These are phyloP conservation scores for Tetradesmus obliquus DNA, from an alignment of 139 green algal species.

Conservation along the genomic window DNA sequence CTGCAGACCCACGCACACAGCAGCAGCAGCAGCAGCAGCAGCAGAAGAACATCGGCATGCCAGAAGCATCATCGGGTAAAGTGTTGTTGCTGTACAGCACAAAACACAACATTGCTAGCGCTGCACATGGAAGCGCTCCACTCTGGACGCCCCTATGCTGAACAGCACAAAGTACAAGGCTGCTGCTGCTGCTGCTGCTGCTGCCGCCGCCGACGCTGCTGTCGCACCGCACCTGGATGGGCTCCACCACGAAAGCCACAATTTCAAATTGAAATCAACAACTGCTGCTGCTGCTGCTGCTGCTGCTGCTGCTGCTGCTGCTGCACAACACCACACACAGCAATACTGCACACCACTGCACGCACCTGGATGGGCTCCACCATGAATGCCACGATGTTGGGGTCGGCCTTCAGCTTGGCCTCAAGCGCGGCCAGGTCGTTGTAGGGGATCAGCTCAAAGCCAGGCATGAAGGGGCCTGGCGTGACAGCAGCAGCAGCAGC, in stretches of 20 bases:
- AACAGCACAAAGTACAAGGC: neutral
- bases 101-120: neutral
- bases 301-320: too few species aligned
- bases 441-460: slow-evolving; percentile 96
- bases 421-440: slow-evolving; percentile 91
- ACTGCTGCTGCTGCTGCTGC: too few species aligned
- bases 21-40: neutral
- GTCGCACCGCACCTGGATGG: slow-evolving; percentile 84
- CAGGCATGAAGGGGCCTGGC: slow-evolving; percentile 93
- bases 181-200: neutral
- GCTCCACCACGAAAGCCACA: slow-evolving; percentile 98
- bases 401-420: slow-evolving; percentile 73
- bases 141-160: neutral
- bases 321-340: too few species aligned
- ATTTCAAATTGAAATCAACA: slow-evolving; percentile 52
- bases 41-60: too few species aligned
- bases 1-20: slow-evolving; percentile 46
- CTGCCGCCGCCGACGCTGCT: neutral
- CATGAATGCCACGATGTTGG: slow-evolving; percentile 96
- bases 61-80: too few species aligned
- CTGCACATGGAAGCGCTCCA: neutral
- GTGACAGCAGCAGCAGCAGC: neutral
- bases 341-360: too few species aligned
- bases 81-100: too few species aligned
- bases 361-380: slow-evolving; percentile 97